These are phyloP conservation scores for Scenedesmus sp. DNA, from an alignment of 163 green algal genomes.

Conservation along the genomic window DNA sequence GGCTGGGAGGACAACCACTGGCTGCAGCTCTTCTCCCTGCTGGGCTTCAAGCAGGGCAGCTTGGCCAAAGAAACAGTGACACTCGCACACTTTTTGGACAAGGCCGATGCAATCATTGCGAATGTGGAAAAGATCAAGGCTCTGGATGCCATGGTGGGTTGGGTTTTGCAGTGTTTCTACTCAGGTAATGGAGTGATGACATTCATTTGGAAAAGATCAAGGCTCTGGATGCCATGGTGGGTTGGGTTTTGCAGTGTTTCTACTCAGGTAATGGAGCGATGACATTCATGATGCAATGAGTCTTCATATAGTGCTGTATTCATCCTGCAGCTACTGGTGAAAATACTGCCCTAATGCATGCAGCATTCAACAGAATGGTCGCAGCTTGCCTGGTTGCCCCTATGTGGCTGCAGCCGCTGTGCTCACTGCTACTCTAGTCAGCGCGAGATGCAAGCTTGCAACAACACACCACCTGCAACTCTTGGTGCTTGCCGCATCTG, in stretches of 20 bases:
- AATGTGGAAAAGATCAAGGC: slow-evolving; percentile 74
- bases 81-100: slow-evolving; percentile 81
- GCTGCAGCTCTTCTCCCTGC: slow-evolving; percentile 76
- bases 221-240: background rate
- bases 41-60: slow-evolving; percentile 68
- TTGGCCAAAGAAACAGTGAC: slow-evolving; percentile 81
- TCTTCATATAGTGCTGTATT: too few relatives aligned
- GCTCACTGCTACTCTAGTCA: too few relatives aligned
- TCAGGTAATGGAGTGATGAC: background rate
- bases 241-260: background rate
- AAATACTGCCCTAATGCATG: too few relatives aligned
- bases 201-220: background rate
- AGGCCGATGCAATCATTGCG: slow-evolving; percentile 67
- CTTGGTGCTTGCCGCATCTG: background rate
- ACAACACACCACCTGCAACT: too few relatives aligned
- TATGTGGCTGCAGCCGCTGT: too few relatives aligned
- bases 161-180: background rate
- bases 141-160: slow-evolving; percentile 73
- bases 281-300: too few relatives aligned
- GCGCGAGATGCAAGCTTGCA: too few relatives aligned
- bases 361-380: too few relatives aligned
- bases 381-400: too few relatives aligned
- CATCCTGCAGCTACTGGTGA: too few relatives aligned
- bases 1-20: slow-evolving; percentile 75
- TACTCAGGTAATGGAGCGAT: background rate